Base-by-base conservation (phyloP, 2,329 filamentous ascomycete genomes). In the Colletotrichum siamense region DNA sequence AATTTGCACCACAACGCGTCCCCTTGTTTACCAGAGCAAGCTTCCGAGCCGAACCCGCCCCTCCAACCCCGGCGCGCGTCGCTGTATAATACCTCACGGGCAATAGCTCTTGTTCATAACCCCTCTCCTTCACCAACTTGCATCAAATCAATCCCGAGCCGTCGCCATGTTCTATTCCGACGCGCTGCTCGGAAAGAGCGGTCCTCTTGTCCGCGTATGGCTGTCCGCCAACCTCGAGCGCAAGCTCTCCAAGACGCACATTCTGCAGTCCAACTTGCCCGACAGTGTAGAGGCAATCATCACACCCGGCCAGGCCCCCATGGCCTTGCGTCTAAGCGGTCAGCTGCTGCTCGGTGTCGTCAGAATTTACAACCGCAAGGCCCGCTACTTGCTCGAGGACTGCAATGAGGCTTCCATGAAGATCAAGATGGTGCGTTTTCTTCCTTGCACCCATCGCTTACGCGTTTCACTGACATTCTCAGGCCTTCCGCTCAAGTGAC, bases 341-440 rank as follows among this genome's bases (percentile, higher is more conserved):
- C 97, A 99, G 87, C 90, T 99, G 74, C 89, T 99, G 82, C 91
- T 99, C 72, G 97, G 97, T 87, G 97, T 99, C 30, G 97, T 98
- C 80, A 93, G 96, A 83, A 99, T 99, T 82, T 99, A 99, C 86
- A 98, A 96, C 86, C 92, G 97, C 82, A 99, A 99, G 87, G 96
- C 97, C 82, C 94, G 96, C 81, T 99, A 99, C 85, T 89, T 99
- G 67, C 89, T 99, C 64, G 97, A 99, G 82, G 97, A 99, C 84
- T 99, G 97, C 87, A 98, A 98, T 82, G 97, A 99, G 86, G 96
- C 96, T 52, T 89, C 99, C 79, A 94, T 98, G 90, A 99, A 98
- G 88, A 98, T 99, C 82, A 98, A 99, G 84, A 98, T 99, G 96
- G 96, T 98, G 87, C 55, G 89, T 80, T 63, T 36, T 36, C 30